A percentile compares a stretch with the other conserved stretches of the same genome.
phyloP scores from a whole-genome alignment of 2,329 filamentous ascomycete species.

The Phialemoniopsis sp. region DNA sequence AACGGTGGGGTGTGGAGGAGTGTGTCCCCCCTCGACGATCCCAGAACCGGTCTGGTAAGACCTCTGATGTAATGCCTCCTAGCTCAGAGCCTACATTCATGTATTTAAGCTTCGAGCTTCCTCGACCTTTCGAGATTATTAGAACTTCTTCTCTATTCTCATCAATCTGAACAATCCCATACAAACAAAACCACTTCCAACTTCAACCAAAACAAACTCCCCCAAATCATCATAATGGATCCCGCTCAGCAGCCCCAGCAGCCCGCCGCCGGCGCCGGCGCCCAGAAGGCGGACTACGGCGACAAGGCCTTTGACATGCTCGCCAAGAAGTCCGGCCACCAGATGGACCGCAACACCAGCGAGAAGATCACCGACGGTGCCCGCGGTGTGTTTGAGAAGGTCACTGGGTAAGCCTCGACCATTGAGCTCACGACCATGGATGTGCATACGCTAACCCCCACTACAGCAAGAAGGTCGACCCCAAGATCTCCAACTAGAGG shows the following conservation, averaged over 20 bases:
- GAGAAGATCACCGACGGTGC: conserved; percentile 28
- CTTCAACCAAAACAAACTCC: not conserved
- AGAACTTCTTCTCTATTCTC: not conserved
- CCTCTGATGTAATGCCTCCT: too few relatives aligned
- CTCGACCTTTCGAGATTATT: not conserved
- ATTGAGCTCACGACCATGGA: not conserved
- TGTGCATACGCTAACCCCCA: not conserved
- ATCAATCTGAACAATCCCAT: not conserved
- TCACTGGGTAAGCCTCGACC: conserved; percentile 24
- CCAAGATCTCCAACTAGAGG: conserved; percentile 21
- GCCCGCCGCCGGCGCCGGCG: not conserved
- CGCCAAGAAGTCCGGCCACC: conserved; percentile 17
- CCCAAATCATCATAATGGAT: not conserved
- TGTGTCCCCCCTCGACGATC: too few relatives aligned
- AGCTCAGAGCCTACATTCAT: too few relatives aligned
- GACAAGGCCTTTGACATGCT: conserved; percentile 19
- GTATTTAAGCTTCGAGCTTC: too few relatives aligned
- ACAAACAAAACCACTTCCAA: not conserved
- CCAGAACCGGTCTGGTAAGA: too few relatives aligned
- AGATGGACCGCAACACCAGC: conserved; percentile 11
- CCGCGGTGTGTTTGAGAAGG: conserved; percentile 29
- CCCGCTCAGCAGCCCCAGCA: conserved; percentile 4
- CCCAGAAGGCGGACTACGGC: conserved; percentile 13
- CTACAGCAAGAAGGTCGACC: conserved; percentile 27
- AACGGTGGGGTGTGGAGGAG: too few relatives aligned